Base-by-base conservation (phyloP, 2,329 filamentous ascomycete species). In the Tolypocladium nubicola region DNA sequence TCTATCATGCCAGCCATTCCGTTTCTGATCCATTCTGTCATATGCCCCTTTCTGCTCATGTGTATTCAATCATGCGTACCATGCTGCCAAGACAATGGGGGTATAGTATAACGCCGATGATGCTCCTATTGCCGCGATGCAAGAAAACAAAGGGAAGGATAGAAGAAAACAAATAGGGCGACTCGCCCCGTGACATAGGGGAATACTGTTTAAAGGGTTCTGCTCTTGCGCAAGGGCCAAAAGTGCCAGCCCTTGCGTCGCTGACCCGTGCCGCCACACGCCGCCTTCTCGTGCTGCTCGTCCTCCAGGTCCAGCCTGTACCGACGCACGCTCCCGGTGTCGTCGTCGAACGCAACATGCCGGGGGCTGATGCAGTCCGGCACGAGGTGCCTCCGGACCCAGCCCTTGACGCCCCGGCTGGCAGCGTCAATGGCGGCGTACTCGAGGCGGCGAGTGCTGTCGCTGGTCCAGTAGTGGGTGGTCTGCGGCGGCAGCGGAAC, bases 371-470 rank as follows among this genome's bases (percentile, higher is more conserved):
- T 79, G 68, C 83, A 86, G 59, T 84, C 81, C 0, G 84, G 84
- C 4, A 86, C 73, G 9, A 86, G 67, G 62, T 80, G 75, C 49
- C 78, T 75, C 66, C 79, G 74, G 39, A 85, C 64, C 79, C 84
- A 86, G 14, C 83, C 84, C 61, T 78, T 78, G 37, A 87, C 74
- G 5, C 84, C 84, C 1, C 76, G 75, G 40, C 77, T 79, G 2
- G 83, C 82, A 0, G 83, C 82, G 54, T 87, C 84, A 45, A 87
- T 87, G 57, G 84, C 84, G 0, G 83, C 84, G 63, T 87, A 87
- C 71, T 87, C 84, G 4, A 85, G 74, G 13, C 82, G 75, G 4
- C 84, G 76, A 0, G 83, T 86, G 56, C 75, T 76, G 65, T 86
- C 81, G 64, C 81, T 85, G 1, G 83, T 86, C 84, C 84, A 87